Conservation (phyloP, 106 monocot genomes). For the Phalaenopsis equestris region DNA sequence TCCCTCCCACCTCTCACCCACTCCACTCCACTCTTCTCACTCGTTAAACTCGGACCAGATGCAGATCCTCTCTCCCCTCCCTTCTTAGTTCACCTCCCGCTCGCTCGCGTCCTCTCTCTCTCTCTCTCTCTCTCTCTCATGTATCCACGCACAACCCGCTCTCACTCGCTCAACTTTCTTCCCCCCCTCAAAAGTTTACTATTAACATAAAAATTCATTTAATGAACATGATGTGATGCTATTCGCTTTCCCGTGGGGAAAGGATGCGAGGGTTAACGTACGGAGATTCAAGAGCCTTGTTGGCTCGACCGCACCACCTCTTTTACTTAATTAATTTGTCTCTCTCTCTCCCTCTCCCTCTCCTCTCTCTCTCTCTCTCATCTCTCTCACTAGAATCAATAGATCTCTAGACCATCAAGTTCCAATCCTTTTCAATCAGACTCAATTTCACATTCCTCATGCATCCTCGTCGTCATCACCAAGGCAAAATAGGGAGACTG, state of each 20-base stretch:
- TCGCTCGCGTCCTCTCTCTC: neutral
- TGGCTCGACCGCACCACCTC: neutral
- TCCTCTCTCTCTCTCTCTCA: neutral
- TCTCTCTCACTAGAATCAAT: neutral
- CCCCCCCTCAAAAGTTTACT: neutral
- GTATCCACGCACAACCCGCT: too few species aligned
- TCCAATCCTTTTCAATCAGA: neutral
- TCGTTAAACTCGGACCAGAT: neutral
- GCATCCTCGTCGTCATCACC: neutral
- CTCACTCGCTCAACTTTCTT: neutral
- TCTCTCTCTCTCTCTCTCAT: neutral
- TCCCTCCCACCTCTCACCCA: neutral
- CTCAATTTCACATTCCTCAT: neutral
- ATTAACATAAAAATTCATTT: neutral
- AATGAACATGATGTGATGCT: neutral
- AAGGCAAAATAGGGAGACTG: neutral
- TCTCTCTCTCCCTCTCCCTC: neutral
- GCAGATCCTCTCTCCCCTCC: neutral
- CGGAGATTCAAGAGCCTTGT: conserved; percentile 1
- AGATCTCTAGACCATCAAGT: neutral
- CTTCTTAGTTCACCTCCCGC: neutral
- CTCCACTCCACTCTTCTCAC: neutral
- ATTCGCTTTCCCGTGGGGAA: neutral
- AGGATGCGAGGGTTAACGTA: neutral
- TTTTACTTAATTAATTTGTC: neutral